These are phyloP conservation scores for Moesziomyces antarcticus DNA, from an alignment of 1,284 basidiomycete species.

Conservation along the genomic window DNA sequence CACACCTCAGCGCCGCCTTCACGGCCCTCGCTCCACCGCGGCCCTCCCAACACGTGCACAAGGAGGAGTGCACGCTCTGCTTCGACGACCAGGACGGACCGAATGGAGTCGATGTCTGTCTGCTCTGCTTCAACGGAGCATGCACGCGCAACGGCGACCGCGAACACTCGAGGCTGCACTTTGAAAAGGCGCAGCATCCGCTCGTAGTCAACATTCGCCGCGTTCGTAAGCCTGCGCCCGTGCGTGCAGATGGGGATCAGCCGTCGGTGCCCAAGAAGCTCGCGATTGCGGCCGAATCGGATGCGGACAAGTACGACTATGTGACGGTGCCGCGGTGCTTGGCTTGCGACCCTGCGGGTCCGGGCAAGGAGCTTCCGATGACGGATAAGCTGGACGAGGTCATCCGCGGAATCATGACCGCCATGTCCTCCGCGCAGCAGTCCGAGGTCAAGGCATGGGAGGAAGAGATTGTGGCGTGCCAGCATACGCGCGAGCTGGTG, in stretches of 20 bases:
- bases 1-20: slow-evolving; percentile 55
- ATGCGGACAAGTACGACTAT: slow-evolving; percentile 88
- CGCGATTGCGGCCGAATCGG: slow-evolving; percentile 82
- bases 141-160: slow-evolving; percentile 55
- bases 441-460: slow-evolving; percentile 98
- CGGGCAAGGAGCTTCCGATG: slow-evolving; percentile 72
- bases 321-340: slow-evolving; percentile 76
- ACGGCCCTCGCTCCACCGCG: slow-evolving; percentile 49
- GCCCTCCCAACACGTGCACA: slow-evolving; percentile 71
- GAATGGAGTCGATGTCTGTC: slow-evolving; percentile 86
- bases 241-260: slow-evolving; percentile 3
- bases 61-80: slow-evolving; percentile 93
- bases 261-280: slow-evolving; percentile 78
- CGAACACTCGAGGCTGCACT: slow-evolving; percentile 59
- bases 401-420: slow-evolving; percentile 79
- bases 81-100: slow-evolving; percentile 85
- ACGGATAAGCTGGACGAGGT: slow-evolving; percentile 70
- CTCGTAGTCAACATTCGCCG: slow-evolving; percentile 86
- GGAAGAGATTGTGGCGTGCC: slow-evolving; percentile 88
- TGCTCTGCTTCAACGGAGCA: slow-evolving; percentile 90
- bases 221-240: slow-evolving; percentile 70
- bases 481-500: slow-evolving; percentile 83
- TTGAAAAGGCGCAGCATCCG: slow-evolving; percentile 74
- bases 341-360: slow-evolving; percentile 71
- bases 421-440: slow-evolving; percentile 87